Evolutionary conservation across 192 early-diverging fungal genomes (phyloP), one percentile per base, ranked within the genome.

Genomic region (Oehlia diaphana): DNA sequence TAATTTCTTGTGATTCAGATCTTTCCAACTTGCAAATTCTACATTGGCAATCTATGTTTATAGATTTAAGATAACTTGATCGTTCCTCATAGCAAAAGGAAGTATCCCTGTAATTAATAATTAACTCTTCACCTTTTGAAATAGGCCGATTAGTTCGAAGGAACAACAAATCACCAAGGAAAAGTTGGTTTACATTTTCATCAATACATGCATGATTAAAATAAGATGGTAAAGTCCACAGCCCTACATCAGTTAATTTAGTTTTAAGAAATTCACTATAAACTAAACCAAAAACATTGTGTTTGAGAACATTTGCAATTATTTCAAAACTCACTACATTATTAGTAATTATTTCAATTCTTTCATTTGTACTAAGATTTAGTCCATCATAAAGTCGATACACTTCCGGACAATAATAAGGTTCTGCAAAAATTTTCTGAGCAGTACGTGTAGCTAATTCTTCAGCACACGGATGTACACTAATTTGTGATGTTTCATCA

Each of bases 201-300:
- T 74, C 72, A 33, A 74, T 23, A n/a, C 72, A 74, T 61, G 72
- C 6, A n/a, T 74, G 72, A 61, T 74, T 74, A 33, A 74, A 74
- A 58, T 33, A 74, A 35, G 72, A 74, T 35, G 72, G 72, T 4
- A 33, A 26, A 9, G 58, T 47, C 72, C 72, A 74, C 14, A 74
- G 16, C n/a, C 44, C 72, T 31, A 13, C 0, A 23, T 50, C 72
- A n/a, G 19, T 28, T 16, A 37, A 37, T 4, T 1, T 4, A 37
- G 35, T 2, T 37, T 37, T 4, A 37, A 37, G 35, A 37, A 26
- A 26, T 26, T 26, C 26, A 26, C 26, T 26, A 7, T 47, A 8
- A 12, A 3, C 8, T 44, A 9, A 44, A 44, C 9, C 16, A 58
- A 74, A 74, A 23, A 49, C 8, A 58, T 74, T 74, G 16, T 53